phyloP scores from a whole-genome alignment of 2,329 filamentous ascomycete genomes.

The Fusarium liriodendri region DNA sequence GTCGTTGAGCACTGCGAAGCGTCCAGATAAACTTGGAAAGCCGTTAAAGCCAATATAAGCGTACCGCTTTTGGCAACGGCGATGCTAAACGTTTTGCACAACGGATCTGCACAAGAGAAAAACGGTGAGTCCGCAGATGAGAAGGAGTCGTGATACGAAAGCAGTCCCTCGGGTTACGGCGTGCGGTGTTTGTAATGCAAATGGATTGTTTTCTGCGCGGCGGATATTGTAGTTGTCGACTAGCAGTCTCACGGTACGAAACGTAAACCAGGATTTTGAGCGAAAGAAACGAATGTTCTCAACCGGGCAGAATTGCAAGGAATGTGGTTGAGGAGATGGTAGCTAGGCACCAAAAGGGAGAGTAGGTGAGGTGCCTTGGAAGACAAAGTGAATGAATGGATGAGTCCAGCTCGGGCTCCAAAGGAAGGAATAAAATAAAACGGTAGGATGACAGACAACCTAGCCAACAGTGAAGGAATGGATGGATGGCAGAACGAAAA shows the following conservation, averaged over 20 bases:
- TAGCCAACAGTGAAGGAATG: constrained; percentile 35
- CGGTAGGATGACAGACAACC: neutral
- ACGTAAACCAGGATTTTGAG: constrained; percentile 2
- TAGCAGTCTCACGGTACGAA: neutral
- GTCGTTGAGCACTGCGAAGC: constrained; percentile 7
- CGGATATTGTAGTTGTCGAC: neutral
- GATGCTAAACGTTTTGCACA: constrained; percentile 24
- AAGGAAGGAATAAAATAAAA: constrained; percentile 30
- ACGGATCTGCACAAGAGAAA: constrained; percentile 8
- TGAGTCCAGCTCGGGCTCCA: constrained; percentile 38
- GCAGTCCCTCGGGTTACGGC: constrained; percentile 16
- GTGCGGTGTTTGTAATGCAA: constrained; percentile 19
- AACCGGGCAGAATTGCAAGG: constrained; percentile 32
- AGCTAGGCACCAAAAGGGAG: constrained; percentile 17
- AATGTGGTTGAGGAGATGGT: constrained; percentile 32
- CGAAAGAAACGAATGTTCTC: constrained; percentile 36
- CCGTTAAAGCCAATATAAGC: constrained; percentile 28
- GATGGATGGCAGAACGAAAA: constrained; percentile 35
- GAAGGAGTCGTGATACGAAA: constrained; percentile 15
- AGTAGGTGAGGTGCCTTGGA: constrained; percentile 18
- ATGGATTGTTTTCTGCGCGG: constrained; percentile 2
- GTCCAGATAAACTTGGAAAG: constrained; percentile 21
- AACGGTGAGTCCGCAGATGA: constrained; percentile 8
- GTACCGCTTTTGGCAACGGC: constrained; percentile 13
- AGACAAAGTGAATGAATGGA: constrained; percentile 16